phyloP scores from a whole-genome alignment of 2,329 filamentous ascomycete species.

The Xylariaceae sp. region DNA sequence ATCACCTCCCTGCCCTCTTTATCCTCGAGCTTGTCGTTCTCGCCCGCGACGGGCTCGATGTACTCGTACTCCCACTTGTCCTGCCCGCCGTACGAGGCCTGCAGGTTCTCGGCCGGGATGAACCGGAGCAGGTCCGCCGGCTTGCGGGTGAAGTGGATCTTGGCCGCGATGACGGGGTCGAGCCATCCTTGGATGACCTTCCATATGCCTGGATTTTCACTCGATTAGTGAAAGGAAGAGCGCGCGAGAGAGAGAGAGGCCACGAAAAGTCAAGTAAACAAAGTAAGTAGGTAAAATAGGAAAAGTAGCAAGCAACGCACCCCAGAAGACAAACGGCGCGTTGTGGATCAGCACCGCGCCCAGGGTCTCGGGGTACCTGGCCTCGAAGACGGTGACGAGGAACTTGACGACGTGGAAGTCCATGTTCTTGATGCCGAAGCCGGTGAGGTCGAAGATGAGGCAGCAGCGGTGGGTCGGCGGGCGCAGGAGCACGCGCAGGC shows the following conservation, averaged over 20 bases:
- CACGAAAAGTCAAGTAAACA: not conserved
- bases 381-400: constrained; percentile 16
- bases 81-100: constrained; percentile 10
- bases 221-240: too few species aligned
- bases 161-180: constrained; percentile 16
- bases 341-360: constrained; percentile 15
- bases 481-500: not conserved
- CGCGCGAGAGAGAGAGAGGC: too few species aligned
- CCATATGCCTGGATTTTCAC: constrained; percentile 13
- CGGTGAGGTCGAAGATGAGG: constrained; percentile 15
- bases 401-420: constrained; percentile 14
- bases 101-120: constrained; percentile 10
- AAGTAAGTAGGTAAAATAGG: not conserved
- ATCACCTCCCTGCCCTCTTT: constrained; percentile 8
- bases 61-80: constrained; percentile 16
- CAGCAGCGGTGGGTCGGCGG: constrained; percentile 10
- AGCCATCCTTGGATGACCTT: constrained; percentile 15
- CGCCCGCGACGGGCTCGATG: constrained; percentile 11
- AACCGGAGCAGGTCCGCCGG: constrained; percentile 11
- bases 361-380: constrained; percentile 16
- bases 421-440: constrained; percentile 16
- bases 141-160: constrained; percentile 17
- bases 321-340: constrained; percentile 18
- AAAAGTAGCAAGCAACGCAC: constrained; percentile 6
- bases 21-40: constrained; percentile 9